Evolutionary conservation across 768 basidiomycete genomes (phyloP), one percentile per base, ranked within the genome.

Genomic region (Gymnopilus junonius): DNA sequence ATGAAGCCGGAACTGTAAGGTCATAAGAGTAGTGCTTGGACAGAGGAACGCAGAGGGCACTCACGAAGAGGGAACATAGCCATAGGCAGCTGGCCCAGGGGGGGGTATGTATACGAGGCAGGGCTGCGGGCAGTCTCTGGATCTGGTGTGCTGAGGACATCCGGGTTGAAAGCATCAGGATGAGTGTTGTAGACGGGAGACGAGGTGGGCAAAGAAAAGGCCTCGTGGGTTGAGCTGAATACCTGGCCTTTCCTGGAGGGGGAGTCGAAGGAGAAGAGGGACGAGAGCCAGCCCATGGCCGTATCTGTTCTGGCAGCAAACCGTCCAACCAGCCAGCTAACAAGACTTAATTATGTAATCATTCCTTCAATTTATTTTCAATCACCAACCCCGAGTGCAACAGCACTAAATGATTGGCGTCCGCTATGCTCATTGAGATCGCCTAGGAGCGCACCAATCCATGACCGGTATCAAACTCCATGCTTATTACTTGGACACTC

Each of bases 151-250:
- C 75, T 76, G 6, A 85, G 77, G 35, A 83, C 75, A 62, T 87
- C 85, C 62, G 84, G 77, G 65, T 81, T 83, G 80, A 87, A 89
- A 15, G 85, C 80, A 70, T 88, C 88, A 23, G 84, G 84, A 70
- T 86, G 86, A 32, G 83, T 61, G 51, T 77, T 66, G 63, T 81
- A 78, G 59, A 78, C 78, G 15, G 91, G 91, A 25, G 91, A 91
- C 25, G 88, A 85, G 3, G 87, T 87, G 46, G 93, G 92, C 34
- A 97, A 82, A 53, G 92, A 91, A 77, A 96, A 96, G 65, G 95
- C 94, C 74, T 95, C 94, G 71, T 91, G 87, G 6, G 94, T 95
- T 15, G 87, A 87, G 32, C 85, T 86, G 67, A 95, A 85, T 29
- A 91, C 86, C 74, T 89, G 88, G 58, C 85, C 83, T 72, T 83